phyloP scores from a whole-genome alignment of 2,329 filamentous ascomycete genomes.

The Pochonia chlamydosporia region DNA sequence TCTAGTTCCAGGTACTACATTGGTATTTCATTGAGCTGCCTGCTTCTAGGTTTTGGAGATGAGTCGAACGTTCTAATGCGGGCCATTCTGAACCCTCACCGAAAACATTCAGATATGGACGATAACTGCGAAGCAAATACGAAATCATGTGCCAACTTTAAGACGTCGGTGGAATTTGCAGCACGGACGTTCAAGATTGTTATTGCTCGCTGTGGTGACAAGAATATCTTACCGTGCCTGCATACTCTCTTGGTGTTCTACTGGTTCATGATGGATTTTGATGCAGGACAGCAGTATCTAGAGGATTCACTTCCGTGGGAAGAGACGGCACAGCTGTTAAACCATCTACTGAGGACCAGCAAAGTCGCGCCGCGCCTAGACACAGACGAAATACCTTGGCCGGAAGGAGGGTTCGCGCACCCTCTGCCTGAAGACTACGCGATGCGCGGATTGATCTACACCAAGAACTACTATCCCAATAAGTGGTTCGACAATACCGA shows the following conservation, averaged over 20 bases:
- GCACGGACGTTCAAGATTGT: constrained; percentile 39
- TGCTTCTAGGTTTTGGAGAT: constrained; percentile 26
- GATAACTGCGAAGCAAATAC: constrained; percentile 15
- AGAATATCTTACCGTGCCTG: constrained; percentile 55
- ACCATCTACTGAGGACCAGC: constrained; percentile 23
- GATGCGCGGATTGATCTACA: constrained; percentile 58
- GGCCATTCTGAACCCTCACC: constrained; percentile 24
- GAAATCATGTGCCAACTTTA: constrained; percentile 21
- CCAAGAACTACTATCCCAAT: constrained; percentile 50
- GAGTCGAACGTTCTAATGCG: constrained; percentile 42
- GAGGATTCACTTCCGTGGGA: constrained; percentile 47
- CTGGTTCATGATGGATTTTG: constrained; percentile 29
- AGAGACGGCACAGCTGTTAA: constrained; percentile 31
- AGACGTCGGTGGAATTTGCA: constrained; percentile 33
- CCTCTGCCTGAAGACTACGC: constrained; percentile 66
- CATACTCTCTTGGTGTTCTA: constrained; percentile 60
- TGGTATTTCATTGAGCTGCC: constrained; percentile 24
- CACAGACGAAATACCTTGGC: constrained; percentile 39
- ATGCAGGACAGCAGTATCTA: constrained; percentile 3
- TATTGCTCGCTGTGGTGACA: constrained; percentile 47
- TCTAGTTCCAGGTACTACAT: constrained; percentile 23
- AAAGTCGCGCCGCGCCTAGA: constrained; percentile 30
- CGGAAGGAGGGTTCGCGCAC: constrained; percentile 35
- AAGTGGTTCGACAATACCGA: constrained; percentile 53
- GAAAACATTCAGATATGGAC: constrained; percentile 21